Conservation (phyloP, 495 filamentous ascomycete genomes). For the Sphaerosporella brunnea region DNA sequence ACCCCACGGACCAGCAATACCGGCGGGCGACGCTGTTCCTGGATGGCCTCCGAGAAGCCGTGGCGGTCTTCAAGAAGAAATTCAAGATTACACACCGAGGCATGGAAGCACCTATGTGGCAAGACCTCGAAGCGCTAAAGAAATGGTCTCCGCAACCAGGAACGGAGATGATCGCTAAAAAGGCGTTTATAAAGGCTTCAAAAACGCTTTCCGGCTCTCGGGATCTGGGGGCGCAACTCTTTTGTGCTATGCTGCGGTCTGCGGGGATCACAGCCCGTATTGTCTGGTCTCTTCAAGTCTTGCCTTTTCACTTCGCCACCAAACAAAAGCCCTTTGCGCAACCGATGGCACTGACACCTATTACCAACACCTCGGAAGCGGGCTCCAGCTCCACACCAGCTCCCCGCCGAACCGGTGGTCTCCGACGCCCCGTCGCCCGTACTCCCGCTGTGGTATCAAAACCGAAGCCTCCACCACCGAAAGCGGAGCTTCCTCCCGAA, state of each 20-base stretch:
- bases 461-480: neutral
- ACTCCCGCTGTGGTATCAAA: neutral
- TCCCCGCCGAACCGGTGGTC: neutral
- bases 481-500: constrained; percentile 24
- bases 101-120: constrained; percentile 13
- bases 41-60: constrained; percentile 54
- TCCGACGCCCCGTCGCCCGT: neutral
- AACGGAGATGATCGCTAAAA: constrained; percentile 33
- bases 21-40: constrained; percentile 53
- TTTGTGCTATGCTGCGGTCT: constrained; percentile 66
- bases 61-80: constrained; percentile 43
- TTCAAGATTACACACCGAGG: constrained; percentile 42
- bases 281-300: constrained; percentile 76
- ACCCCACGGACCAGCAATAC: constrained; percentile 47
- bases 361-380: neutral
- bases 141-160: constrained; percentile 32
- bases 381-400: neutral
- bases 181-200: constrained; percentile 55
- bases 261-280: constrained; percentile 67
- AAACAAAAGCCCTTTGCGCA: constrained; percentile 5
- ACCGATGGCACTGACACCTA: neutral
- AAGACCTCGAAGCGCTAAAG: constrained; percentile 37
- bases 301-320: constrained; percentile 49
- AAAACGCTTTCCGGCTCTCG: constrained; percentile 53
- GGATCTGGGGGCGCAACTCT: constrained; percentile 77